phyloP scores from a whole-genome alignment of 495 filamentous ascomycete species.

The Lasiosphaeria miniovina region DNA sequence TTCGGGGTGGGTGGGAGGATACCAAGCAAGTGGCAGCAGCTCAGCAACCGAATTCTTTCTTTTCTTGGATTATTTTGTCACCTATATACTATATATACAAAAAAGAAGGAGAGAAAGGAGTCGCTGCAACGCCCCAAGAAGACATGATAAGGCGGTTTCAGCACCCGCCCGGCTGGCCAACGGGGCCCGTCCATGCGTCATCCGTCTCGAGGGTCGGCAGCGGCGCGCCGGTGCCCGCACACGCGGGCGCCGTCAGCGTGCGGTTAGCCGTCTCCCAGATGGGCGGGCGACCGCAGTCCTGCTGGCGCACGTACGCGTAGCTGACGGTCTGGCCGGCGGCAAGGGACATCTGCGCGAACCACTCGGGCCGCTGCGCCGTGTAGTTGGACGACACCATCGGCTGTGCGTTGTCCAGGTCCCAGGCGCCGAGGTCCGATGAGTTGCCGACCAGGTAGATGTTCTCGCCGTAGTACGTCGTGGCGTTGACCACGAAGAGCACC shows the following conservation, averaged over 20 bases:
- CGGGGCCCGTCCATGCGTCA: constrained; percentile 36
- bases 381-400: constrained; percentile 54
- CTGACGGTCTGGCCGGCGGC: constrained; percentile 28
- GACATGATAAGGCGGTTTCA: constrained; percentile 6
- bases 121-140: no score
- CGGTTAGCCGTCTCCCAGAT: constrained; percentile 38
- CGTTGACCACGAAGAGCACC: constrained; percentile 38
- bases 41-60: no score
- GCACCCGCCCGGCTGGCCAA: constrained; percentile 23
- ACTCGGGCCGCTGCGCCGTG: constrained; percentile 37
- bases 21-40: no score
- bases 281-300: constrained; percentile 38
- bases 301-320: constrained; percentile 38
- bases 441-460: constrained; percentile 57
- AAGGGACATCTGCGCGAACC: constrained; percentile 27
- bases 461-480: constrained; percentile 53
- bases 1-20: no score
- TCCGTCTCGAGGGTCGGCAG: constrained; percentile 25
- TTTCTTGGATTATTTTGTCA: no score
- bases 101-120: no score
- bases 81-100: no score
- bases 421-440: constrained; percentile 52
- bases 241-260: constrained; percentile 33
- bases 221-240: constrained; percentile 20
- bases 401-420: constrained; percentile 49